A percentile compares a stretch with the other conserved stretches of the same genome.
Evolutionary conservation across 1,284 basidiomycete genomes (phyloP).

Genomic region (Pterula multifida): DNA sequence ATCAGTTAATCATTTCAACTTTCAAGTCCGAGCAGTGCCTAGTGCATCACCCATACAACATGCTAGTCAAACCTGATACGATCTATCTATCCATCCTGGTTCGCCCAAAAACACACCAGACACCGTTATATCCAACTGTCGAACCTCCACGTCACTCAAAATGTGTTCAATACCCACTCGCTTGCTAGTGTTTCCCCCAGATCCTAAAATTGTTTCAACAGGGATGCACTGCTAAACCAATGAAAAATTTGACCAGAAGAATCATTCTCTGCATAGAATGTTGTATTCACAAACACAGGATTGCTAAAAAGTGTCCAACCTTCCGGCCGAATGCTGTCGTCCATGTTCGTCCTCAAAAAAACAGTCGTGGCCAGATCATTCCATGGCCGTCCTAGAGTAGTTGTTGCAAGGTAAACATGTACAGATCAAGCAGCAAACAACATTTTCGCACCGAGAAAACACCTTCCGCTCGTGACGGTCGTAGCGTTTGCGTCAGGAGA

Average conservation of each 20-base stretch:
- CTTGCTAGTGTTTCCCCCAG: conserved; percentile 35
- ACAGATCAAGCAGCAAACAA: background rate
- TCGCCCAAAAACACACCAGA: conserved; percentile 34
- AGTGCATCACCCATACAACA: no score
- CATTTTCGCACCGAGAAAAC: conserved; percentile 33
- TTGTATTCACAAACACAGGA: conserved; percentile 37
- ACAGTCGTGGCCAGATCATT: conserved; percentile 46
- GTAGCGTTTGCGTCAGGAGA: conserved; percentile 48
- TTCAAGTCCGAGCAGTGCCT: no score
- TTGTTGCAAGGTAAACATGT: background rate
- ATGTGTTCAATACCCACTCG: conserved; percentile 38
- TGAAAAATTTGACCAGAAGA: conserved; percentile 29
- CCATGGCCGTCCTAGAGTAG: conserved; percentile 43
- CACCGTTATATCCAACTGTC: conserved; percentile 24
- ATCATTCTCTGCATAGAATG: conserved; percentile 47
- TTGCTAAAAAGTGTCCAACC: conserved; percentile 46
- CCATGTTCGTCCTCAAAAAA: conserved; percentile 45
- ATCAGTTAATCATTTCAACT: no score
- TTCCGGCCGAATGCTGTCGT: conserved; percentile 35
- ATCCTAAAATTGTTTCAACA: conserved; percentile 23
- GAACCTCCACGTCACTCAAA: conserved; percentile 26
- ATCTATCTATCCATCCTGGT: conserved; percentile 44
- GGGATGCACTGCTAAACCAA: background rate
- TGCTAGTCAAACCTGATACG: conserved; percentile 24
- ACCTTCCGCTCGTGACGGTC: conserved; percentile 29